phyloP scores from a whole-genome alignment of 2,329 filamentous ascomycete species.

The Geosmithia putterillii region DNA sequence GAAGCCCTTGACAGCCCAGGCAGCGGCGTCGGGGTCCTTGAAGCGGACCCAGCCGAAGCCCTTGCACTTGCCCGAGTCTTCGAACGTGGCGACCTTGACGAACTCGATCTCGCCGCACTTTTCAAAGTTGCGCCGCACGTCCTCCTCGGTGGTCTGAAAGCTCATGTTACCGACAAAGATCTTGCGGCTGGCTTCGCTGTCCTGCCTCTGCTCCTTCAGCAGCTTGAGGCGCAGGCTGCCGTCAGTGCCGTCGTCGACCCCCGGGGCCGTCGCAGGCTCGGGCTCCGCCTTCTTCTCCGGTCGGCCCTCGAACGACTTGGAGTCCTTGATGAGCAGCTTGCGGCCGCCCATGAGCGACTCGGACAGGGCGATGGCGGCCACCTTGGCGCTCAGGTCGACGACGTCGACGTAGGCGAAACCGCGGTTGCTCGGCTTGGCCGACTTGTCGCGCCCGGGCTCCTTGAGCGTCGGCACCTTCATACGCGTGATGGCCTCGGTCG shows the following conservation, averaged over 20 bases:
- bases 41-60: conserved; percentile 95
- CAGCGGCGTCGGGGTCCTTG: conserved; percentile 61
- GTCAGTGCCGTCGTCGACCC: not conserved
- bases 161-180: conserved; percentile 87
- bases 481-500: conserved; percentile 64
- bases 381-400: conserved; percentile 51
- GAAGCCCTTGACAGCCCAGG: conserved; percentile 62
- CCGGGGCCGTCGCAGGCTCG: conserved; percentile 7
- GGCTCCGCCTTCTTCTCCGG: conserved; percentile 49
- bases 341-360: conserved; percentile 69
- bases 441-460: conserved; percentile 24
- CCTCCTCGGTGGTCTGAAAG: conserved; percentile 72
- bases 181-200: conserved; percentile 58
- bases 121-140: conserved; percentile 67
- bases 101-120: conserved; percentile 76
- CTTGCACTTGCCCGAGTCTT: conserved; percentile 96
- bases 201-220: conserved; percentile 14
- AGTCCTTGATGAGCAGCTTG: conserved; percentile 83
- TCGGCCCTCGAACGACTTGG: conserved; percentile 81
- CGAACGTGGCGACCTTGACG: conserved; percentile 85
- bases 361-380: conserved; percentile 74
- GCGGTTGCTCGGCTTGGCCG: conserved; percentile 48
- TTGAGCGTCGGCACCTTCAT: conserved; percentile 64
- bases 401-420: conserved; percentile 98
- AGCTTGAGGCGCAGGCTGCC: conserved; percentile 8